Evolutionary conservation across 345 rosid species (phyloP), one percentile per base, ranked within the genome.

Genomic region (Heritiera fomes): DNA sequence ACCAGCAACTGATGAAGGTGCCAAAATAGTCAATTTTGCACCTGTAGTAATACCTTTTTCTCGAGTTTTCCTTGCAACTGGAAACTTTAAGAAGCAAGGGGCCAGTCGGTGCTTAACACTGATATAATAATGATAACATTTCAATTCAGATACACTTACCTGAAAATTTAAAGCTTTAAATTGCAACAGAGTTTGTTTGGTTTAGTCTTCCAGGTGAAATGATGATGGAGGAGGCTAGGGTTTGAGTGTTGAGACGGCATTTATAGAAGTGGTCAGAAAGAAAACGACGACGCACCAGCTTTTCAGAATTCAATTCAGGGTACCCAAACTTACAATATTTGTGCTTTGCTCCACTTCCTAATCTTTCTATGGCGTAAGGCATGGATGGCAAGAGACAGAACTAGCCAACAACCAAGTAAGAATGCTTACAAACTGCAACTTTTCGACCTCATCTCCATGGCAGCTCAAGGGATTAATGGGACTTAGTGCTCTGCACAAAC

Each of bases 71-170:
- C 88, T 81, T 63, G 75, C 80, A 73, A 71, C 80, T 83, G 50
- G 18, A 49, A 43, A 74, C 86, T 81, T 28, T 3, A 79, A 76
- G 84, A 81, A 77, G 73, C 86, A 81, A 81, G 88, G 86, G 88
- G 84, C 88, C 73, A 78, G n/a, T 56, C 68, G 73, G 86, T 85
- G 87, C 87, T 23, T 66, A 34, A 60, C 8, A 68, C 8, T 46
- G 17, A 1, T 4, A 34, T 3, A 34, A 34, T 34, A 34, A 1
- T 34, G 3, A 34, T 34, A 34, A 34, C 38, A 34, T 34, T 34
- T 34, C 38, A 34, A 34, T 34, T 34, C 38, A 34, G 3, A 34
- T 34, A 34, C 38, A 34, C 38, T 34, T 34, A 34, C 38, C 38
- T 1, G 38, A 34, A 34, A 34, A 34, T 34, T 2, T 34, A 9